Evolutionary conservation across 768 basidiomycete species (phyloP), one percentile per base, ranked within the genome.

Genomic region (Pleurotus ostreatus): DNA sequence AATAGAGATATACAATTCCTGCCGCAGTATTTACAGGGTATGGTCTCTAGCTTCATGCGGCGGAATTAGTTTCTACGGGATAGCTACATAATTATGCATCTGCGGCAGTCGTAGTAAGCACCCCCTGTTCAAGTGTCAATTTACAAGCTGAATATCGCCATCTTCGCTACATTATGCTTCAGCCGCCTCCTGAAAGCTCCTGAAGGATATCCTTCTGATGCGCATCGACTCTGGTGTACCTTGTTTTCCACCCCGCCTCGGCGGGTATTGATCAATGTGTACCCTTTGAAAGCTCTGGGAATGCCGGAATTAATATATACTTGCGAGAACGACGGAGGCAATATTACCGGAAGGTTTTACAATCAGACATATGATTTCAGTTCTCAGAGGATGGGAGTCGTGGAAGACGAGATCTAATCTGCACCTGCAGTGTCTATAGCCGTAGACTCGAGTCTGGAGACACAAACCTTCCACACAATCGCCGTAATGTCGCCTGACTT

Each of bases 381-480:
- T 30, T 16, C n/a, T 20, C 25, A 25, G 1, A 9, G 15, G 30
- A 22, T 25, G 25, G 20, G n/a, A 26, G 18, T n/a, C 15, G 15
- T 25, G 26, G 9, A 11, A 16, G 20, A 34, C 34, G 22, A 51
- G 51, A 53, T 53, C 39, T 15, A 6, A 53, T 43, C 51, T 37
- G 1, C 39, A 37, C 2, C 16, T 16, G n/a, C 8, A 53, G 38
- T 22, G 41, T 41, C 15, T 44, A 13, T 15, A 23, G 30, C 30
- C 30, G 30, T 4, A 34, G 30, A 8, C 23, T 25, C 34, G 26
- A 13, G 37, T 37, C 34, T 39, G 41, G 15, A 53, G 15, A 34
- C 26, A n/a, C 39, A 23, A 41, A 53, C 51, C 23, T 38, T 39
- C 51, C 51, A 53, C 51, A 41, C 13, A 53, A 53, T 53, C 51